Base-by-base conservation (phyloP, 1,284 basidiomycete species). In the Ganoderma lingzhi region DNA sequence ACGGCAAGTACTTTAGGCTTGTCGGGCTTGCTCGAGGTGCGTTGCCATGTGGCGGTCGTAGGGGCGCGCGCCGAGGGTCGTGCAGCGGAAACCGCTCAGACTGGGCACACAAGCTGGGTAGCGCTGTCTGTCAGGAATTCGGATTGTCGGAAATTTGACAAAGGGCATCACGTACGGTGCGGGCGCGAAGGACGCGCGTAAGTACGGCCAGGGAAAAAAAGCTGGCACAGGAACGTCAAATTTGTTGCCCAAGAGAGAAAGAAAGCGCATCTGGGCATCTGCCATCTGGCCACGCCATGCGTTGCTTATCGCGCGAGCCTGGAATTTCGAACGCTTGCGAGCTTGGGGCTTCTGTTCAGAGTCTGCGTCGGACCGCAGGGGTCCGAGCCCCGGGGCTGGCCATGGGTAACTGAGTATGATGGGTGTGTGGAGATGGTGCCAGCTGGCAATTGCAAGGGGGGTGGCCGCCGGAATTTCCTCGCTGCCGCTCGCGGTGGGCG, bases 391-490 rank as follows among this genome's bases (percentile, higher is more conserved):
- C 48, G 23, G 45, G n/a, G 39, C 39, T 41, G 10, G 39, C 39
- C 48, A 28, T 35, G 35, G 35, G 35, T 35, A 35, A 23, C 23
- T 23, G 23, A n/a, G 48, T 23, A 53, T 53, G 45, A 19, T 19
- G 42, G 45, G 45, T n/a, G 19, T n/a, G 45, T 6, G 45, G 19
- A 48, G 39, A 41, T 9, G 39, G 6, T 41, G 39, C 39, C 39
- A 41, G 48, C 48, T 53, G 48, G 48, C 48, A 53, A 53, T 23
- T 23, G 23, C 23, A 23, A 23, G 23, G 23, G 48, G 48, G 48
- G 48, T 53, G 48, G 48, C 48, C 23, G 48, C 48, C 48, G 23
- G 48, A 53, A 53, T 53, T 53, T 53, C 23, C 23, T 53, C 48
- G 48, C 23, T 28, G 48, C 48, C 48, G 48, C 48, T 28, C 14